These are phyloP conservation scores for Oxytropis ochrocephala DNA, from an alignment of 306 rosid genomes.

Conservation along the genomic window DNA sequence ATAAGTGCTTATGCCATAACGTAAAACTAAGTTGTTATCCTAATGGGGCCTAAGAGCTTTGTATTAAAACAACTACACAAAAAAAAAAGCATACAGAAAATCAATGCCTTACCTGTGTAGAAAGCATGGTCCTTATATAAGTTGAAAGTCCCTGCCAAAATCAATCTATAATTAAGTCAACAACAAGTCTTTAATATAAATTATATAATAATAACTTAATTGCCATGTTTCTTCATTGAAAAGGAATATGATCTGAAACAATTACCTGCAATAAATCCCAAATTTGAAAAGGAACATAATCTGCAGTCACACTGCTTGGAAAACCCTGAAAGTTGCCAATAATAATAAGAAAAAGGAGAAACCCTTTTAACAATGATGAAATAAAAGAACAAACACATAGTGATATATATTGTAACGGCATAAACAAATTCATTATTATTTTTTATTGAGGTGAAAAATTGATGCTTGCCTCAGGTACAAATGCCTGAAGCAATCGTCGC, in stretches of 20 bases:
- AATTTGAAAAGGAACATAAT: conserved; percentile 88
- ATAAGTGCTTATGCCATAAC: no score
- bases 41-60: neutral
- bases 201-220: neutral
- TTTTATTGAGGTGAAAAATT: neutral
- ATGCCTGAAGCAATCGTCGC: conserved; percentile 74
- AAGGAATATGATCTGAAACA: neutral
- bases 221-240: neutral
- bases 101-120: conserved; percentile 69
- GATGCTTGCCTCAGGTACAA: conserved; percentile 84
- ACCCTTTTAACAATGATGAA: neutral
- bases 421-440: neutral
- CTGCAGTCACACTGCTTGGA: conserved; percentile 91
- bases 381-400: neutral
- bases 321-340: conserved; percentile 52
- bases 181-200: neutral
- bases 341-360: neutral
- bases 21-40: no score
- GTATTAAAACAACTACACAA: neutral
- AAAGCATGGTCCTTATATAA: conserved; percentile 92
- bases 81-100: neutral
- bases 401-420: neutral
- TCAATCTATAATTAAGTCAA: conserved; percentile 7
- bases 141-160: conserved; percentile 78
- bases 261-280: conserved; percentile 94